Evolutionary conservation across 139 green algal species (phyloP), one percentile per base, ranked within the genome.

Genomic region (Coelastrella sp.): DNA sequence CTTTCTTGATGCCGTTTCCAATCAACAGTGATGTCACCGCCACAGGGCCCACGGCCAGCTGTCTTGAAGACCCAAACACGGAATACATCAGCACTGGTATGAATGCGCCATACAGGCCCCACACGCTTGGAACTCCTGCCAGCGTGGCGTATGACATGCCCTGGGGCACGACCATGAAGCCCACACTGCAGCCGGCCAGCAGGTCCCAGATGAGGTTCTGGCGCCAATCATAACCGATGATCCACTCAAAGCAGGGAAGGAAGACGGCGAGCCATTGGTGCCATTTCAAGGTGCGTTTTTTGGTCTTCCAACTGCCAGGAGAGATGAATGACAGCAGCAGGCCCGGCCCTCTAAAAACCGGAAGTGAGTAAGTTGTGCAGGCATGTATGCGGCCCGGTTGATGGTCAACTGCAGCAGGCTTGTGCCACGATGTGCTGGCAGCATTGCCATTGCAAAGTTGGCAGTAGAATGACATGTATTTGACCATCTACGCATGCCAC

Each of bases 41-140:
- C 68, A 94, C 92, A 3, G 92, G 92, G 4, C 92, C 92, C 7
- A 94, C 92, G 8, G 92, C 84, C 81, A 94, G 90, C 35, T 94
- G 90, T 7, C 93, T 91, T 0, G 93, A 97, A 78, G 89, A 95
- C 15, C 97, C 97, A 24, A 98, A 93, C 58, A 96, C 76, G 1
- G 93, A 84, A 91, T 98, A 98, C 19, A 95, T 92, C 7, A 99
- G 57, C n/a, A 95, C 89, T 20, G 97, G 97, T 24, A 98, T 89
- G 91, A 97, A 98, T 5, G 94, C 94, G 56, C 95, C 94, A 86
- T 99, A 99, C 73, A 99, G 93, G 14, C 97, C 97, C 81, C 95
- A 98, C 22, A 95, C 93, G 8, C 91, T 82, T 8, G 95, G 95
- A 81, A 97, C 58, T 27, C 95, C 95, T 0, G 95, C 95, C 66